Base-by-base conservation (phyloP, 2,329 filamentous ascomycete species). In the Cladosporium oxysporum region DNA sequence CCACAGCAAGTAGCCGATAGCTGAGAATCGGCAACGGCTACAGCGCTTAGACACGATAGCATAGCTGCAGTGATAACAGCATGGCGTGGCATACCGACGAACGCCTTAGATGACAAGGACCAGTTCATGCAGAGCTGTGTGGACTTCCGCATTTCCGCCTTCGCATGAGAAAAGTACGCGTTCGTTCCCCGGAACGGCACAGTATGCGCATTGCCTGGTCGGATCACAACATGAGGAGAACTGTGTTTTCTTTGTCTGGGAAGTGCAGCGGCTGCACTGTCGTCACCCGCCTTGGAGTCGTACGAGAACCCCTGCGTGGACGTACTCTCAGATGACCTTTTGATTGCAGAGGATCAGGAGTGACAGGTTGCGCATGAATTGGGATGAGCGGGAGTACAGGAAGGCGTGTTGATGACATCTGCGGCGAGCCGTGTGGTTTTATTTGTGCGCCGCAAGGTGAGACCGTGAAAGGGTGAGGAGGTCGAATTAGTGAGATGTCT, bases 341-440 rank as follows among this genome's bases (percentile, higher is more conserved):
- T 29, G 60, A 49, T 62, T 62, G 60, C 29, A 53, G 60, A 62
- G 21, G 49, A 44, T 31, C 55, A 23, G 26, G n/a, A 53, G 55
- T 62, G 60, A 62, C 60, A 62, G 60, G 49, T 62, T 49, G 35
- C 31, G 55, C 49, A 62, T 62, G 29, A 3, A 50, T 33, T 47
- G 41, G 23, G 33, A 18, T 37, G 49, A 28, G n/a, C 29, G n/a
- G 60, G 47, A 21, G 26, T 49, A 62, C 60, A 55, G n/a, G 33
- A 53, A 8, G 47, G 21, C 44, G 49, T 26, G 26, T 52, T 23
- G 49, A 62, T 62, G 49, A 62, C 60, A 62, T 62, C 60, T 62
- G 60, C 60, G 60, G 60, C 60, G 60, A 62, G 60, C 60, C 60
- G 49, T 62, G 60, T 62, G 47, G 47, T 53, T 62, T 62, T 62